phyloP scores from a whole-genome alignment of 768 basidiomycete species.

The Tulasnella sp. region DNA sequence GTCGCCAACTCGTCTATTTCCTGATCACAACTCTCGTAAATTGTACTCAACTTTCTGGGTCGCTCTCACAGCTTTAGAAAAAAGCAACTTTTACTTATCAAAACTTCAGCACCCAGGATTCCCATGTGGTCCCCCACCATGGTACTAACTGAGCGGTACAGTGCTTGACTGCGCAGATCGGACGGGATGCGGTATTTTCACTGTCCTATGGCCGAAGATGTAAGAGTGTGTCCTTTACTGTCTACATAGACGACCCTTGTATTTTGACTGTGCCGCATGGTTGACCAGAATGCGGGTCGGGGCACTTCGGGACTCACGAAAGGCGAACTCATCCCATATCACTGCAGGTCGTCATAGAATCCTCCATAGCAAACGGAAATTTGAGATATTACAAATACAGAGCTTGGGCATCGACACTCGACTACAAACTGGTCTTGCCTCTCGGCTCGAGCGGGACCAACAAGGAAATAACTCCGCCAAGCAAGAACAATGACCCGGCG shows the following conservation, averaged over 20 bases:
- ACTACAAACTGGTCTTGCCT: slow-evolving; percentile 58
- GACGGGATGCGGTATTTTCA: background rate
- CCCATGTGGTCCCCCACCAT: background rate
- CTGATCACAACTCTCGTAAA: no score
- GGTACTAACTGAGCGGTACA: background rate
- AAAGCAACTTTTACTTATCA: no score
- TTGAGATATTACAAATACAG: no score
- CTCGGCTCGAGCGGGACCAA: slow-evolving; percentile 62
- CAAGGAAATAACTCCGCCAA: slow-evolving; percentile 46
- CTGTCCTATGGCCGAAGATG: background rate
- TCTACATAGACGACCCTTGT: background rate
- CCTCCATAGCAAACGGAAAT: no score
- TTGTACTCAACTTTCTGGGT: no score
- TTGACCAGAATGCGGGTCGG: no score
- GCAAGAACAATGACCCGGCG: slow-evolving; percentile 50
- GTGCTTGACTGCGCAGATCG: background rate
- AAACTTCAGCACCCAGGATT: background rate
- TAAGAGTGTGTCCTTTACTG: background rate
- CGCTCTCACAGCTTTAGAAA: no score
- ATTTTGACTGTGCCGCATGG: no score
- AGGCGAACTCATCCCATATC: no score
- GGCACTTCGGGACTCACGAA: no score
- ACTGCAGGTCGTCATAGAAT: no score
- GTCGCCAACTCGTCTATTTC: no score
- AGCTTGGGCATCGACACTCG: background rate